Evolutionary conservation across 2,329 filamentous ascomycete genomes (phyloP), one percentile per base, ranked within the genome.

Genomic region (Penicillium thymicola): DNA sequence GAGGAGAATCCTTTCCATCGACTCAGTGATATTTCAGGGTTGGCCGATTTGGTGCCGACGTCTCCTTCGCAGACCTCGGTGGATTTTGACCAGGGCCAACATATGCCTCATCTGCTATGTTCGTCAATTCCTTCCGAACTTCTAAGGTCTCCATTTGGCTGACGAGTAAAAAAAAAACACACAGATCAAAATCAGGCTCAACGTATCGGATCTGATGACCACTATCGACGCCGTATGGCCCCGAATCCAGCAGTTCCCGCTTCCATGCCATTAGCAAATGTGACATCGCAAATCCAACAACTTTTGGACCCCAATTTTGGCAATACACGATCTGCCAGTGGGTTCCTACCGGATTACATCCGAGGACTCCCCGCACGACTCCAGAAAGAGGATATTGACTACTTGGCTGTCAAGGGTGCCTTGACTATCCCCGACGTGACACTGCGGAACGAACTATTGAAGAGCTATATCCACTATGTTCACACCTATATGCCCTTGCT

Each of bases 401-500:
- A 94, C 72, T 81, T 97, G 55, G 83, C 87, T 59, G 84, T 86
- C 70, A 97, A 96, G 78, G 92, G 92, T 5, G 92, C 92, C 1
- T 78, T 97, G 63, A 86, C 86, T 2, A 83, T 97, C 40, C 93
- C 93, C 2, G 80, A 83, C 40, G 74, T 81, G 4, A 76, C 78
- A 5, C 79, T 97, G 36, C 89, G 93, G 67, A 90, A 89, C 71
- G 91, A 92, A 57, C 81, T 97, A 42, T 78, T 97, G 16, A 86
- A 87, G 65, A 86, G 86, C 38, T 97, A 94, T 67, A 82, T 93
- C 59, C 89, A 96, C 76, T 96, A 89, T 71, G 91, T 97, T 8
- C 89, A 97, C 72, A 91, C 92, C 1, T 97, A 90, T 72, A 96
- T 97, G 90, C 93, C 93, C 25, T 79, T 96, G 32, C 77, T 97